Conservation (phyloP, 306 rosid species). For the Fragaria iinumae region DNA sequence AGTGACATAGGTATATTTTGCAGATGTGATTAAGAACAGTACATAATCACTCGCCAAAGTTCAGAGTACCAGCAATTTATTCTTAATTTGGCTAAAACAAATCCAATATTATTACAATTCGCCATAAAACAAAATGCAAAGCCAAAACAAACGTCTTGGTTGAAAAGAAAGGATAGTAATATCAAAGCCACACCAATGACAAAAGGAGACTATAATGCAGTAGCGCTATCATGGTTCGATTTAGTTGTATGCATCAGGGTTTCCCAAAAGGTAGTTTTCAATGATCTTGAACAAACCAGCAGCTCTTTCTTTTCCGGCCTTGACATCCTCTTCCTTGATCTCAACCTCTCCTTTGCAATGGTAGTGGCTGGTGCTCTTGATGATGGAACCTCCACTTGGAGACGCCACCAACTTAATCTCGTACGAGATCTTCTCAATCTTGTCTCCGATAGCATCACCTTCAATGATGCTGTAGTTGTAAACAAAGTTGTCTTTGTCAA, state of each 20-base stretch:
- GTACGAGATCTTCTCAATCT: slow-evolving; percentile 32
- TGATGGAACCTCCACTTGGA: slow-evolving; percentile 34
- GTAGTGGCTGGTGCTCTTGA: slow-evolving; percentile 31
- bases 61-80: no score
- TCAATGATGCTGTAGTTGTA: slow-evolving; percentile 42
- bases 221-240: background rate
- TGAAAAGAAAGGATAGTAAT: no score
- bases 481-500: no score
- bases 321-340: slow-evolving; percentile 1
- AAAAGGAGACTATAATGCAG: background rate
- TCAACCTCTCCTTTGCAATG: slow-evolving; percentile 20
- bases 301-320: background rate
- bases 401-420: slow-evolving; percentile 28
- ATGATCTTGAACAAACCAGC: background rate
- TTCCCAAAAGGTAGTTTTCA: slow-evolving; percentile 24
- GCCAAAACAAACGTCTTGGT: no score
- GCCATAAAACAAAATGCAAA: no score
- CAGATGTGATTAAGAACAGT: no score
- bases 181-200: background rate
- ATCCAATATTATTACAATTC: no score
- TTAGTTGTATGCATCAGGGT: slow-evolving; percentile 39
- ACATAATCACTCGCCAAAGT: no score
- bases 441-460: slow-evolving; percentile 30
- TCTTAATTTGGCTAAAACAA: no score
- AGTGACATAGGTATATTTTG: background rate